Base-by-base conservation (phyloP, 129 eudicot species). In the Sambucus nigra region DNA sequence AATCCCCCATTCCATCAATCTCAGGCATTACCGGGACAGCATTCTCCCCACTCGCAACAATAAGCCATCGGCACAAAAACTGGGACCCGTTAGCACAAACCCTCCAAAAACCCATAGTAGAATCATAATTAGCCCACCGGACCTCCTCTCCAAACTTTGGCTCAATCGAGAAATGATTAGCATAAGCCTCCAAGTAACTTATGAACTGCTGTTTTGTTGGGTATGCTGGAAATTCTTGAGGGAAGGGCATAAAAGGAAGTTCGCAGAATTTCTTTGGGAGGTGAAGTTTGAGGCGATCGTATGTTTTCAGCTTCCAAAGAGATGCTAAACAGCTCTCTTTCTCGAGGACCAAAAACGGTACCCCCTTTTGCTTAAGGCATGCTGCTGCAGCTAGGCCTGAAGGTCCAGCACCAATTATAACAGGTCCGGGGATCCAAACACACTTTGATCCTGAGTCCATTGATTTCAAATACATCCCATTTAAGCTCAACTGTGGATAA, bases 201-300 rank as follows among this genome's bases (percentile, higher is more conserved):
- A 74, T 18, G 29, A 65, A 65, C 35, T 78, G 71, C 31, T 68
- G 64, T 33, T 60, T 78, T 11, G 67, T 33, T 10, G 74, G 77
- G 33, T 78, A 78, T 32, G 46, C 44, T 25, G 85, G 80, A 50
- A 51, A 60, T 16, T 73, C 59, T 25, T 22, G 47, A 5, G 76
- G 76, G 56, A 77, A 77, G 7, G 61, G 48, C 54, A 64, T 32
- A 13, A 19, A 32, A 16, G 73, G 80, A 25, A 68, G 76, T 14
- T 73, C 62, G 18, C 84, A 78, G 27, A 49, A 69, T 51, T 60
- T 29, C 54, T 69, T 73, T 0, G 84, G 84, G 38, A 76, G 55
- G 59, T 73, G 84, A 57, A 78, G 76, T 40, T 39, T 59, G 24
- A 77, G 47, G 20, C 75, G 67, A 21, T 78, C 77, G 47, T 78